Evolutionary conservation across 2,329 filamentous ascomycete species (phyloP), one percentile per base, ranked within the genome.

Genomic region (Colletotrichum brevisporum): DNA sequence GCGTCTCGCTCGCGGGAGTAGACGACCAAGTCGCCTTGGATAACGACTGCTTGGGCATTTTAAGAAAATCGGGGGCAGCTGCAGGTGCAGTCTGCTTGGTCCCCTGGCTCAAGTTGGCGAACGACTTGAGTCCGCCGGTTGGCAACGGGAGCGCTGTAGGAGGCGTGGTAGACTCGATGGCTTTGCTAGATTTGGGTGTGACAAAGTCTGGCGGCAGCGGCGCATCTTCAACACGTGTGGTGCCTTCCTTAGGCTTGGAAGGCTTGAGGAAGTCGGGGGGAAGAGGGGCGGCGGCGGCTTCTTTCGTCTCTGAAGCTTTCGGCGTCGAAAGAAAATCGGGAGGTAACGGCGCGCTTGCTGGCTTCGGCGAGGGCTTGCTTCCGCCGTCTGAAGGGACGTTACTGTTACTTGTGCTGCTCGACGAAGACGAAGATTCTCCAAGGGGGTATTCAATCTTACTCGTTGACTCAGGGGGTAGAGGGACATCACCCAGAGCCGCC

Each of bases 401-500:
- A 63, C 85, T 84, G 60, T 79, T 77, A 70, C 82, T 80, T 53
- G 86, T 84, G 60, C 79, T 77, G 70, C 82, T 80, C 54, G 86
- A 88, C 69, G 86, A 87, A 51, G 85, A 86, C 43, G 84, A 85
- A 18, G 85, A 86, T 68, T 86, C 84, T 55, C 83, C 85, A 47
- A 87, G 72, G 57, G 82, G 78, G 74, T 83, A 88, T 58, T 80
- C 76, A 67, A 79, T 77, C 80, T 85, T 88, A 82, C 86, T 89
- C 62, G 82, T 88, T 66, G 85, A 78, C 70, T 89, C 86, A 24
- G 87, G 86, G 41, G 88, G 87, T 5, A 89, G 78, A 66, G 87
- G 86, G 24, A 74, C 77, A 64, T 76, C 73, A 45, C 80, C 78
- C 43, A 78, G 77, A 36, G 31, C 31, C 47, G 75, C 70, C 71